phyloP scores from a whole-genome alignment of 73 alveolate genomes.

The Paramecium pentaurelia region DNA sequence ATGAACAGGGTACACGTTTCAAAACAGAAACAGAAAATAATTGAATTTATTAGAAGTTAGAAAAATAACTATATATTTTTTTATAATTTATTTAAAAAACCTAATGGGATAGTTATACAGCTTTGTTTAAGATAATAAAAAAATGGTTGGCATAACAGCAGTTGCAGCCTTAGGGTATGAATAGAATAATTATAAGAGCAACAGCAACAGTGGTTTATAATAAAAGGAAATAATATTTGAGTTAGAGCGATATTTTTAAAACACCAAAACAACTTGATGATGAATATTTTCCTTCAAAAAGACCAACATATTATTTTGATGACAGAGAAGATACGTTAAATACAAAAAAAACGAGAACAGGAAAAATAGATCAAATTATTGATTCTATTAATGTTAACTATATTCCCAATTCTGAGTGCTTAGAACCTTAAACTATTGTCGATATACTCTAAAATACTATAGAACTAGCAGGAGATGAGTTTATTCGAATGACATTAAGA shows the following conservation, averaged over 20 bases:
- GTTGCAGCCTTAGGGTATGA: slow-evolving; percentile 9
- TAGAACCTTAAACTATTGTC: slow-evolving; percentile 25
- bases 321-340: not conserved
- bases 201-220: slow-evolving; percentile 13
- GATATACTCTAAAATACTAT: slow-evolving; percentile 10
- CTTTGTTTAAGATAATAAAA: not conserved
- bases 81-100: not conserved
- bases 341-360: slow-evolving; percentile 1
- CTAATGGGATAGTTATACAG: not conserved
- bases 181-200: not conserved
- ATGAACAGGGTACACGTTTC: not conserved
- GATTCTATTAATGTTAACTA: slow-evolving; percentile 7
- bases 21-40: slow-evolving; percentile 19
- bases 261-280: not conserved
- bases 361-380: not conserved
- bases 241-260: not conserved
- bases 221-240: not conserved
- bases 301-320: not conserved
- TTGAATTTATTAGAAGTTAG: not conserved
- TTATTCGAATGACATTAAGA: not conserved
- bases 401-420: not conserved
- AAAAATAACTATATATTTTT: not conserved
- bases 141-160: not conserved
- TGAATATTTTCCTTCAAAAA: not conserved
- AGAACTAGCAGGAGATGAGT: slow-evolving; percentile 44